Conservation (phyloP, 2,329 filamentous ascomycete genomes). For the Atkinsonella texensis region DNA sequence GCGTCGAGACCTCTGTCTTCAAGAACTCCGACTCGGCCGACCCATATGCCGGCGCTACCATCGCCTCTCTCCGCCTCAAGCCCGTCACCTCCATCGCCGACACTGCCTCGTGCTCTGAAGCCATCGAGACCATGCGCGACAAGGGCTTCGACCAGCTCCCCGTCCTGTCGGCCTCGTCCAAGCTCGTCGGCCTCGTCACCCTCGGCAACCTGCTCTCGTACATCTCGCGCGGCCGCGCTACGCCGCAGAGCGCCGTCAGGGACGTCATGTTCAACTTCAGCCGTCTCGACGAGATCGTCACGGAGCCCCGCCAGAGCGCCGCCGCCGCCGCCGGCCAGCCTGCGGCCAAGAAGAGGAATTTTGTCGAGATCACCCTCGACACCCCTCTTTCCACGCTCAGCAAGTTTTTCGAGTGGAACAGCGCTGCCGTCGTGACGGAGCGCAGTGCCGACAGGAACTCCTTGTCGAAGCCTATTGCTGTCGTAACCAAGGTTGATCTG, state of each 20-base stretch:
- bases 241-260: slow-evolving; percentile 58
- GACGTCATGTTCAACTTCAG: slow-evolving; percentile 97
- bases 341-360: slow-evolving; percentile 48
- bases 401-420: slow-evolving; percentile 97
- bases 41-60: slow-evolving; percentile 65
- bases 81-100: slow-evolving; percentile 77
- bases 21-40: slow-evolving; percentile 38
- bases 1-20: slow-evolving; percentile 34
- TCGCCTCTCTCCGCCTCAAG: slow-evolving; percentile 76
- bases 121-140: slow-evolving; percentile 96
- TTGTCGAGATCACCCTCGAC: slow-evolving; percentile 88
- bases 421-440: slow-evolving; percentile 87
- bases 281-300: slow-evolving; percentile 76
- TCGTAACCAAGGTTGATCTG: slow-evolving; percentile 94
- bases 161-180: slow-evolving; percentile 58
- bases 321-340: slow-evolving; percentile 23
- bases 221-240: slow-evolving; percentile 73
- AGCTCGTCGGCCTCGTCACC: slow-evolving; percentile 84
- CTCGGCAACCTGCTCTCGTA: slow-evolving; percentile 89
- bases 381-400: slow-evolving; percentile 75
- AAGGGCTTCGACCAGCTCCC: slow-evolving; percentile 97
- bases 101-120: slow-evolving; percentile 63
- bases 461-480: slow-evolving; percentile 65
- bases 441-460: slow-evolving; percentile 41
- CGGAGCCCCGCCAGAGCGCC: slow-evolving; percentile 62